These are phyloP conservation scores for Agaricus sinodeliciosus DNA, from an alignment of 768 basidiomycete genomes.

Conservation along the genomic window DNA sequence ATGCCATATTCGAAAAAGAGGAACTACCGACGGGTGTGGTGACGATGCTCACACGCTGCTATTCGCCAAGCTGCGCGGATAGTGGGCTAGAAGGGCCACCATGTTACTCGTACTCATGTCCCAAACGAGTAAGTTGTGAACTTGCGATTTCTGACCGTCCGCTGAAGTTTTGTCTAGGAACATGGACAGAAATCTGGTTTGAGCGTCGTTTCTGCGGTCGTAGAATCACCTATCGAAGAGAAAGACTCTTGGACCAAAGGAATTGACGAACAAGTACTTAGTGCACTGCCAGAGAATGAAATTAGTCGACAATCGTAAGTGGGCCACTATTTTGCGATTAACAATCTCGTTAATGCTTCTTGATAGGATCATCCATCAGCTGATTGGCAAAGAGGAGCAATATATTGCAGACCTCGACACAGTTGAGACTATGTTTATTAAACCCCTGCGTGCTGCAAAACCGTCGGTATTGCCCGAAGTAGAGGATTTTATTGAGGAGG, in stretches of 20 bases:
- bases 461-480: constrained; percentile 44
- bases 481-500: constrained; percentile 82
- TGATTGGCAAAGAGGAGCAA: constrained; percentile 84
- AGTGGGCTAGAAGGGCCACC: constrained; percentile 47
- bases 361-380: constrained; percentile 71
- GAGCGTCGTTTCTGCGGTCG: constrained; percentile 17
- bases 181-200: constrained; percentile 3
- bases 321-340: background rate
- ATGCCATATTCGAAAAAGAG: constrained; percentile 53
- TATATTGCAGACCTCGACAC: constrained; percentile 84
- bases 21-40: constrained; percentile 84
- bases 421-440: constrained; percentile 61
- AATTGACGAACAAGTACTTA: constrained; percentile 32
- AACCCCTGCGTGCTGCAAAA: constrained; percentile 39
- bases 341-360: background rate
- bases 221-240: constrained; percentile 26
- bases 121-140: constrained; percentile 44
- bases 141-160: background rate
- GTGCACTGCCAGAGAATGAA: constrained; percentile 66
- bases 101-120: constrained; percentile 84
- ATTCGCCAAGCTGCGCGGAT: constrained; percentile 70
- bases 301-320: constrained; percentile 71
- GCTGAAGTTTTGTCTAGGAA: background rate
- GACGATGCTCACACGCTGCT: constrained; percentile 86
- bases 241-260: constrained; percentile 41